Evolutionary conservation across 2,329 filamentous ascomycete genomes (phyloP).

Genomic region (Cryphonectria naterciae): DNA sequence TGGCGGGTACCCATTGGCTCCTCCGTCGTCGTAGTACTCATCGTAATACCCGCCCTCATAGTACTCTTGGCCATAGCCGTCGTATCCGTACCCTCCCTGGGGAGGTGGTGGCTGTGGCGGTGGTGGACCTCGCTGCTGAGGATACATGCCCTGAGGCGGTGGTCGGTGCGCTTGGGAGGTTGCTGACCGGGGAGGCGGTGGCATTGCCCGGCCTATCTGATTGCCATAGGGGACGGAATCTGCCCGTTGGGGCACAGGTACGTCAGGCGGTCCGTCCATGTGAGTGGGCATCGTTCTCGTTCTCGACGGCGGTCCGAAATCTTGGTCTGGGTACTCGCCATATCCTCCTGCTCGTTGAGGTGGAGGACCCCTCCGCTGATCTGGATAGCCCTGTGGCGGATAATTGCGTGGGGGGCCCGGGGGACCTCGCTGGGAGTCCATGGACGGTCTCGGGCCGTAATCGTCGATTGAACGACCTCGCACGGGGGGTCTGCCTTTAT

Average conservation of each 20-base stretch:
- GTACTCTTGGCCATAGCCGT: conserved; percentile 40
- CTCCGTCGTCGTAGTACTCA: conserved; percentile 53
- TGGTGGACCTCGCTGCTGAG: conserved; percentile 47
- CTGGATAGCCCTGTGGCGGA: conserved; percentile 42
- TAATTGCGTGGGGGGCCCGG: conserved; percentile 43
- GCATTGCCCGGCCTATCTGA: conserved; percentile 48
- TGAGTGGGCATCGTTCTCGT: conserved; percentile 66
- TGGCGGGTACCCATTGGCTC: conserved; percentile 37
- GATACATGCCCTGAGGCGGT: conserved; percentile 58
- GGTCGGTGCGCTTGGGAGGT: conserved; percentile 58
- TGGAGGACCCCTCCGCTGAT: conserved; percentile 42
- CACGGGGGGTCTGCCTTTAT: conserved; percentile 25
- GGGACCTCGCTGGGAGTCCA: conserved; percentile 42
- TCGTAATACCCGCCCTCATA: conserved; percentile 51
- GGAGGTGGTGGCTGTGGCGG: conserved; percentile 39
- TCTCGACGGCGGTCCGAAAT: conserved; percentile 56
- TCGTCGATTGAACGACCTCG: conserved; percentile 35
- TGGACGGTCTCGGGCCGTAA: conserved; percentile 38
- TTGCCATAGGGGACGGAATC: conserved; percentile 54
- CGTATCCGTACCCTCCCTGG: conserved; percentile 33
- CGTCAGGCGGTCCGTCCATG: conserved; percentile 43
- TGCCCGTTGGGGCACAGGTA: conserved; percentile 42
- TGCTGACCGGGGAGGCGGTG: conserved; percentile 54
- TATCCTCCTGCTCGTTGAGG: conserved; percentile 39
- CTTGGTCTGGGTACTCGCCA: conserved; percentile 44